Conservation (phyloP, 352 stramenopile genomes). For the Saprolegnia diclina region DNA sequence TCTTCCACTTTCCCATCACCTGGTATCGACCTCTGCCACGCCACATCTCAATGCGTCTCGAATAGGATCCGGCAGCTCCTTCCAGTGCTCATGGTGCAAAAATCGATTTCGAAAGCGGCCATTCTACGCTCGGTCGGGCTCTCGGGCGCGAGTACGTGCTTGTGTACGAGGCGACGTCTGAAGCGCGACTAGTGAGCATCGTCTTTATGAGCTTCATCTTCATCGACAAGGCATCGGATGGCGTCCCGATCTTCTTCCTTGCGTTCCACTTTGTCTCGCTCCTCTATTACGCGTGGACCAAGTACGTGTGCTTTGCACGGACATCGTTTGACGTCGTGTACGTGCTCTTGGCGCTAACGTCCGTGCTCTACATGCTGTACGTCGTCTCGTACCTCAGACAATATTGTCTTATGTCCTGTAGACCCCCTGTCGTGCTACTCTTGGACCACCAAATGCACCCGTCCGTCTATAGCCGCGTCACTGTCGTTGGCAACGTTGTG, state of each 20-base stretch:
- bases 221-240: slow-evolving; percentile 28
- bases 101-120: slow-evolving; percentile 67
- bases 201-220: slow-evolving; percentile 18
- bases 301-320: slow-evolving; percentile 68
- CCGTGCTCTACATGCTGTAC: slow-evolving; percentile 17
- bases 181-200: slow-evolving; percentile 30
- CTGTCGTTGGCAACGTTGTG: slow-evolving; percentile 39
- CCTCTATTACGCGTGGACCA: slow-evolving; percentile 71
- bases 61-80: slow-evolving; percentile 72
- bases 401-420: not conserved
- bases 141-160: slow-evolving; percentile 50
- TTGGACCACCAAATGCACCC: not conserved
- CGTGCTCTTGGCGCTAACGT: slow-evolving; percentile 66
- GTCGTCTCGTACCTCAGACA: not conserved
- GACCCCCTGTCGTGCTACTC: slow-evolving; percentile 14
- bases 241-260: slow-evolving; percentile 50
- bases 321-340: slow-evolving; percentile 52
- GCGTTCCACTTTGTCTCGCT: slow-evolving; percentile 50
- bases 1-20: slow-evolving; percentile 30
- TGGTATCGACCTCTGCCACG: not conserved
- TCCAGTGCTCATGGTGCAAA: slow-evolving; percentile 82
- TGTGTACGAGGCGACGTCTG: slow-evolving; percentile 34
- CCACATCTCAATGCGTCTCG: slow-evolving; percentile 27
- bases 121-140: slow-evolving; percentile 66
- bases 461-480: not conserved